Percentiles rank a stretch among this genome's conserved stretches.
Evolutionary conservation across 2,329 filamentous ascomycete genomes (phyloP).

Genomic region (Fusarium ramigenum): DNA sequence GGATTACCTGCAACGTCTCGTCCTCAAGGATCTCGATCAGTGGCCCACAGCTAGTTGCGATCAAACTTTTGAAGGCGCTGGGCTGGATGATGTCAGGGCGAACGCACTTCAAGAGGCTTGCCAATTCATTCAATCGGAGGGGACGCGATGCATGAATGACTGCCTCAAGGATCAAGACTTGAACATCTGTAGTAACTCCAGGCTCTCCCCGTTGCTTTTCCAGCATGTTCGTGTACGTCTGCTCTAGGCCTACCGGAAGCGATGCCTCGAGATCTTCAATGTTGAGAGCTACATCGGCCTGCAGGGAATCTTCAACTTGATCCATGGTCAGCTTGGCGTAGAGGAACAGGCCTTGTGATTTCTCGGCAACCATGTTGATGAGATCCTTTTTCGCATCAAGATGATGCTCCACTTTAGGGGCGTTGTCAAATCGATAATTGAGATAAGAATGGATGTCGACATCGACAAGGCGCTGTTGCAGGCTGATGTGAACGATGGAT

Average conservation of each 20-base stretch:
- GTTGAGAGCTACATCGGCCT: neutral
- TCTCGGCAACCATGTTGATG: conserved; percentile 26
- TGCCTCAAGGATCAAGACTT: conserved; percentile 49
- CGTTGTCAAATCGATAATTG: conserved; percentile 23
- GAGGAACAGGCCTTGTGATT: conserved; percentile 33
- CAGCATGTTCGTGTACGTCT: conserved; percentile 49
- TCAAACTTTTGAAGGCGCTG: conserved; percentile 46
- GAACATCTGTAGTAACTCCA: conserved; percentile 43
- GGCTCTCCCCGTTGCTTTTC: conserved; percentile 47
- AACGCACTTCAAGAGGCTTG: conserved; percentile 38
- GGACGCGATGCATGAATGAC: conserved; percentile 53
- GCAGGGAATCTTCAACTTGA: conserved; percentile 19
- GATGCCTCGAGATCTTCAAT: conserved; percentile 13
- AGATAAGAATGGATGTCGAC: conserved; percentile 31
- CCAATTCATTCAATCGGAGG: conserved; percentile 51
- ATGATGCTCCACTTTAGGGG: neutral
- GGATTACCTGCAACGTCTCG: conserved; percentile 55
- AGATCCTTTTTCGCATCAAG: conserved; percentile 12
- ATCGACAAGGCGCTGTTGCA: conserved; percentile 35
- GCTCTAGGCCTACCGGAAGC: conserved; percentile 32
- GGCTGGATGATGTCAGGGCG: conserved; percentile 23
- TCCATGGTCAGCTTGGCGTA: conserved; percentile 40
- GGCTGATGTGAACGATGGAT: conserved; percentile 35
- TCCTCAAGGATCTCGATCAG: conserved; percentile 56
- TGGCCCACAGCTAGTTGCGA: conserved; percentile 51